Percentiles rank a stretch among this genome's conserved stretches.
Evolutionary conservation across 805 yeast species (phyloP).

Genomic region (Wickerhamiella spandovensis): DNA sequence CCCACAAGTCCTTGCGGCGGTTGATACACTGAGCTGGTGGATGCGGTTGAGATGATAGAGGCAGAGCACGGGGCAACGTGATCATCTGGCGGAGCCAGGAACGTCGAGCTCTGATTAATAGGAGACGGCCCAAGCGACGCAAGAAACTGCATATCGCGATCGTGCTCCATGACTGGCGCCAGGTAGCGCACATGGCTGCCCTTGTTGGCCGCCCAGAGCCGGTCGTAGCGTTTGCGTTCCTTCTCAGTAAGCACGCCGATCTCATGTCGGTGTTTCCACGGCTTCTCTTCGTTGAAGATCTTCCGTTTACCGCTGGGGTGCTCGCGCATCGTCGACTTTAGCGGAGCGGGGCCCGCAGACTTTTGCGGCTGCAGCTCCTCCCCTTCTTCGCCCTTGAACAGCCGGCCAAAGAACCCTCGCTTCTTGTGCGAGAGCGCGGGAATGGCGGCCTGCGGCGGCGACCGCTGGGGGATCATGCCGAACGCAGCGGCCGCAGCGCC

Average conservation of each 20-base stretch:
- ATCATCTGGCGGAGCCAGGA: background rate
- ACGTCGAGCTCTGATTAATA: background rate
- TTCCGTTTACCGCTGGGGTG: conserved; percentile 28
- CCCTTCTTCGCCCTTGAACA: background rate
- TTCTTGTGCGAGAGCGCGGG: background rate
- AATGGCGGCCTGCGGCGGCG: background rate
- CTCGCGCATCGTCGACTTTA: conserved; percentile 22
- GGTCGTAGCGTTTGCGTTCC: conserved; percentile 83
- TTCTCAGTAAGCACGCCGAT: conserved; percentile 31
- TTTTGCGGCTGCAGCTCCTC: background rate
- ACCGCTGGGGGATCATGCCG: background rate
- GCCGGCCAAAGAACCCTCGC: background rate
- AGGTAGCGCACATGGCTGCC: conserved; percentile 30
- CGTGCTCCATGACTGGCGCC: background rate
- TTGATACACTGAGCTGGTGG: background rate
- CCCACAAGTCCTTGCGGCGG: background rate
- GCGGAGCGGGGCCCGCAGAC: background rate
- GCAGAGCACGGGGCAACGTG: background rate
- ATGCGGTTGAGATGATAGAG: background rate
- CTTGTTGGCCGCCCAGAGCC: conserved; percentile 83
- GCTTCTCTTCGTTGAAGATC: conserved; percentile 70
- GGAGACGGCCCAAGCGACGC: background rate
- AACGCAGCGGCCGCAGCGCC: background rate
- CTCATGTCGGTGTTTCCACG: conserved; percentile 80
- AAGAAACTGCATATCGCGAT: background rate